These are phyloP conservation scores for Pichia rugopelliculosa DNA, from an alignment of 805 yeast genomes.

Conservation along the genomic window DNA sequence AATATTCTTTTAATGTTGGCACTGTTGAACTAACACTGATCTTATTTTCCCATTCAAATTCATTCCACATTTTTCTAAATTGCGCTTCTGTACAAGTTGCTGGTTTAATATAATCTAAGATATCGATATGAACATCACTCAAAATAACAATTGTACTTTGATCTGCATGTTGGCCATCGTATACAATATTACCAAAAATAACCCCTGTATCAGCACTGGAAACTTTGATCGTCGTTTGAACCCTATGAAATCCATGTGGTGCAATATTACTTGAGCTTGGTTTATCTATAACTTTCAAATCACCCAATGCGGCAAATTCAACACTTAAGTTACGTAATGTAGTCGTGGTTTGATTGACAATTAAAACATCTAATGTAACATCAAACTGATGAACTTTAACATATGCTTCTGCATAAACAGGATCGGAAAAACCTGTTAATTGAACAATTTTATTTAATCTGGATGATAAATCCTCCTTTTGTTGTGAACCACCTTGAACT, in stretches of 20 bases:
- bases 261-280: constrained; percentile 87
- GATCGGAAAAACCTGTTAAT: constrained; percentile 96
- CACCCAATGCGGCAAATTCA: constrained; percentile 95
- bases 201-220: constrained; percentile 98
- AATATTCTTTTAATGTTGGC: constrained; percentile 62
- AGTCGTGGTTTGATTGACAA: constrained; percentile 89
- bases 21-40: constrained; percentile 74
- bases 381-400: constrained; percentile 96
- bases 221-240: constrained; percentile 85
- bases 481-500: constrained; percentile 44
- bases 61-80: constrained; percentile 98
- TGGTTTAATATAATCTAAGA: constrained; percentile 95
- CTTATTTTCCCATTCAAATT: constrained; percentile 99
- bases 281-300: constrained; percentile 86
- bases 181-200: constrained; percentile 92
- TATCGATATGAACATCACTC: constrained; percentile 91
- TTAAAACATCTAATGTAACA: constrained; percentile 84
- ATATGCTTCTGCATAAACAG: constrained; percentile 96
- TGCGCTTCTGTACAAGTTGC: constrained; percentile 82
- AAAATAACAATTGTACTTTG: constrained; percentile 85
- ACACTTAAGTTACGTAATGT: constrained; percentile 88
- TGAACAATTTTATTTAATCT: constrained; percentile 84
- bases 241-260: constrained; percentile 93
- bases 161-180: constrained; percentile 91
- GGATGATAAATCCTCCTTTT: constrained; percentile 58